These are phyloP conservation scores for Dendrobium officinale DNA, from an alignment of 106 monocot genomes.

Conservation along the genomic window DNA sequence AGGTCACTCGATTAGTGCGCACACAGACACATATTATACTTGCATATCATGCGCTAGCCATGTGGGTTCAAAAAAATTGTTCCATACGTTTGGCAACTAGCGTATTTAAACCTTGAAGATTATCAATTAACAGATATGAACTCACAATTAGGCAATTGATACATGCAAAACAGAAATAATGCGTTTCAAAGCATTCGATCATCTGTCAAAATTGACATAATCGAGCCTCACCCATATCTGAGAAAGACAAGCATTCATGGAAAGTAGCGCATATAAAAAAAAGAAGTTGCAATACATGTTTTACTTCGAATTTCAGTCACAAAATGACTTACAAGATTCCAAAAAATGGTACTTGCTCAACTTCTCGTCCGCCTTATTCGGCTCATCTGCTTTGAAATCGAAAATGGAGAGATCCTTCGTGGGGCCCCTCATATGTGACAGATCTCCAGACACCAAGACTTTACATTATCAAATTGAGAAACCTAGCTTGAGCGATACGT, in stretches of 20 bases:
- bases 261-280: neutral
- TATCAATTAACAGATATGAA: neutral
- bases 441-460: neutral
- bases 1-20: too few species aligned
- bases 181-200: neutral
- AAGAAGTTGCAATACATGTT: neutral
- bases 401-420: conserved; percentile 9
- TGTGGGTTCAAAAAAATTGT: neutral
- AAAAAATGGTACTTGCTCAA: conserved; percentile 3
- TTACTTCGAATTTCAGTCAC: neutral
- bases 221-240: neutral
- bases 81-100: neutral
- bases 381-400: neutral
- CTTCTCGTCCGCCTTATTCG: neutral
- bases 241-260: neutral
- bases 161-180: neutral
- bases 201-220: neutral
- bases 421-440: neutral
- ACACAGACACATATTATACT: too few species aligned
- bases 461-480: neutral
- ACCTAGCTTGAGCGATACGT: neutral
- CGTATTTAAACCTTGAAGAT: neutral
- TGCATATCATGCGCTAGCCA: neutral
- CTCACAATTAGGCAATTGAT: neutral
- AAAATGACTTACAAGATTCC: conserved; percentile 3